phyloP scores from a whole-genome alignment of 352 stramenopile genomes.

The Phytopythium sindhum region DNA sequence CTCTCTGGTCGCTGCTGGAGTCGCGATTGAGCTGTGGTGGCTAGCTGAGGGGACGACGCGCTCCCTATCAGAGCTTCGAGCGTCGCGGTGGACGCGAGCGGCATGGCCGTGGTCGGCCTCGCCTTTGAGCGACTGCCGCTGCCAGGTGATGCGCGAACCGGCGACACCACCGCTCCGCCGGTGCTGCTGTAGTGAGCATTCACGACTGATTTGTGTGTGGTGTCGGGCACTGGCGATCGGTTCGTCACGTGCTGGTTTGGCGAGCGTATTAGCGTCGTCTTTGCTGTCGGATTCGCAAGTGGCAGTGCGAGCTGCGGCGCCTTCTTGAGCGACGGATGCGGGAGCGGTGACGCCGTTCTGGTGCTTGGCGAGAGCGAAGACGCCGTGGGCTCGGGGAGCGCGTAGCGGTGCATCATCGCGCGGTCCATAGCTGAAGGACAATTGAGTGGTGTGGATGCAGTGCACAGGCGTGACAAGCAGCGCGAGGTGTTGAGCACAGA shows the following conservation, averaged over 20 bases:
- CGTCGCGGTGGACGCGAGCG: constrained; percentile 23
- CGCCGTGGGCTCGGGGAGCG: neutral
- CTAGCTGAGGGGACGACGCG: neutral
- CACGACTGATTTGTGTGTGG: neutral
- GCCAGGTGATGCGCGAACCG: neutral
- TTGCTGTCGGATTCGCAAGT: neutral
- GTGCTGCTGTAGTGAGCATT: neutral
- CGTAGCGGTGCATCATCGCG: neutral
- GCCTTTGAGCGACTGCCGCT: constrained; percentile 13
- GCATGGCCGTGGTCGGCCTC: constrained; percentile 28
- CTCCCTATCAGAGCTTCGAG: constrained; percentile 27
- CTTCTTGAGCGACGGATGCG: neutral
- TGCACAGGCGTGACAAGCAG: neutral
- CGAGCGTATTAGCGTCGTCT: neutral
- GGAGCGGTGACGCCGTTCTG: neutral
- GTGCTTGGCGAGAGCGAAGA: neutral
- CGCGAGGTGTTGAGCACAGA: neutral
- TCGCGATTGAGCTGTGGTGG: neutral
- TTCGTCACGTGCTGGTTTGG: neutral
- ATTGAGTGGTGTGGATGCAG: neutral
- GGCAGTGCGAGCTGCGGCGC: neutral
- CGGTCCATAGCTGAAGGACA: neutral
- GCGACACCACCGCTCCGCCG: neutral
- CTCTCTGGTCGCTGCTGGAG: constrained; percentile 7
- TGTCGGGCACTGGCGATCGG: neutral